Evolutionary conservation across 2,329 filamentous ascomycete species (phyloP), one percentile per base, ranked within the genome.

Genomic region (Cladosporium cucumerinum): DNA sequence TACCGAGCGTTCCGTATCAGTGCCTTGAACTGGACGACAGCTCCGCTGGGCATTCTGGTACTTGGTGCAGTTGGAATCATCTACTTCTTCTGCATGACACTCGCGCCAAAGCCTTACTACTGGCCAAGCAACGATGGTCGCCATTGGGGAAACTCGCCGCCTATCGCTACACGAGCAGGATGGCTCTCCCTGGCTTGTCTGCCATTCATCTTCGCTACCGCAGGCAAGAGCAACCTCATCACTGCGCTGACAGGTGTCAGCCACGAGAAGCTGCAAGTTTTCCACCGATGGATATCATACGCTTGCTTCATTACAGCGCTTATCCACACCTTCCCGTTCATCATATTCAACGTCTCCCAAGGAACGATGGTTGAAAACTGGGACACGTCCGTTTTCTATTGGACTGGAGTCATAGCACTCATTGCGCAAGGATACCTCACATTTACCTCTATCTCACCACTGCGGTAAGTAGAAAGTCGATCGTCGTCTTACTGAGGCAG

Each of bases 241-340:
- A 82, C 85, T 0, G 74, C 77, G 0, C 62, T 86, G 10, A 87
- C 85, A 0, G 85, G 85, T 0, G 77, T 86, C 12, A 80, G 84
- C 0, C 84, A 86, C 65, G 86, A 87, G 69, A 83, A 82, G 63
- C 78, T 87, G 1, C 83, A 86, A 64, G 73, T 84, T n/a, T 85
- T 83, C 70, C 84, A 86, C 69, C 78, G 80, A 57, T 85, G 82
- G 82, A 77, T 81, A 3, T 79, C 80, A 52, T 85, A 83, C 73
- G 83, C 82, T 34, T 85, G 86, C 77, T 85, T 86, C 64, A 76
- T 82, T 21, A 76, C 86, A 0, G 83, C 84, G 0, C 74, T 87
- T 4, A 68, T 87, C 6, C 85, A 88, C 69, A 87, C 85, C 0
- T 87, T 87, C 58, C 85, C 85, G 0, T 87, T 86, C 69, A 82